Conservation (phyloP, 2,329 filamentous ascomycete species). For the Apiospora kogelbergensis region DNA sequence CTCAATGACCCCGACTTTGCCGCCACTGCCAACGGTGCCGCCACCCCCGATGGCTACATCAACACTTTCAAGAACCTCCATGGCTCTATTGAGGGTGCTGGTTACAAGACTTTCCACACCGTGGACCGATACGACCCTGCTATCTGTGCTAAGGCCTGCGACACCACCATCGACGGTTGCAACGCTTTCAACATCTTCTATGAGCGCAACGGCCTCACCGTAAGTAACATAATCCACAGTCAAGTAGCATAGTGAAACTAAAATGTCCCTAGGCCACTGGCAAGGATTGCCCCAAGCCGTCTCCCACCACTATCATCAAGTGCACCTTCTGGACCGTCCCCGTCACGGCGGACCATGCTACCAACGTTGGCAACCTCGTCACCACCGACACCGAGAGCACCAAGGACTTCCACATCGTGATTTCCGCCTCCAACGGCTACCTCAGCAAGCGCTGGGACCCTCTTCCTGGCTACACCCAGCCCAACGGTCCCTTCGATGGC, state of each 20-base stretch:
- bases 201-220: slow-evolving; percentile 14
- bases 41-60: slow-evolving; percentile 32
- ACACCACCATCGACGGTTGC: slow-evolving; percentile 8
- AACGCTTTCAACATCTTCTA: slow-evolving; percentile 18
- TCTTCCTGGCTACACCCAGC: background rate
- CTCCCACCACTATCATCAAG: slow-evolving; percentile 16
- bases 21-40: slow-evolving; percentile 21
- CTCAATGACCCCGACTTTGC: slow-evolving; percentile 21
- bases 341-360: slow-evolving; percentile 5
- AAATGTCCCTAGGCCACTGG: slow-evolving; percentile 11
- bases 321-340: slow-evolving; percentile 16
- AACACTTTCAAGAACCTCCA: slow-evolving; percentile 31
- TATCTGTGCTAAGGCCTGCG: slow-evolving; percentile 11
- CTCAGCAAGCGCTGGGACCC: background rate
- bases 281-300: slow-evolving; percentile 11
- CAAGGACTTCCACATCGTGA: slow-evolving; percentile 15
- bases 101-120: slow-evolving; percentile 14
- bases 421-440: slow-evolving; percentile 19
- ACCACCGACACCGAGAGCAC: background rate
- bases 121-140: slow-evolving; percentile 11
- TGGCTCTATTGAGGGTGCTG: background rate
- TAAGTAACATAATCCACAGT: background rate
- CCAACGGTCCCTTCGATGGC: slow-evolving; percentile 14
- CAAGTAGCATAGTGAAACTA: background rate
- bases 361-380: slow-evolving; percentile 9